phyloP scores from a whole-genome alignment of 768 basidiomycete species.

The Mycena crocata region DNA sequence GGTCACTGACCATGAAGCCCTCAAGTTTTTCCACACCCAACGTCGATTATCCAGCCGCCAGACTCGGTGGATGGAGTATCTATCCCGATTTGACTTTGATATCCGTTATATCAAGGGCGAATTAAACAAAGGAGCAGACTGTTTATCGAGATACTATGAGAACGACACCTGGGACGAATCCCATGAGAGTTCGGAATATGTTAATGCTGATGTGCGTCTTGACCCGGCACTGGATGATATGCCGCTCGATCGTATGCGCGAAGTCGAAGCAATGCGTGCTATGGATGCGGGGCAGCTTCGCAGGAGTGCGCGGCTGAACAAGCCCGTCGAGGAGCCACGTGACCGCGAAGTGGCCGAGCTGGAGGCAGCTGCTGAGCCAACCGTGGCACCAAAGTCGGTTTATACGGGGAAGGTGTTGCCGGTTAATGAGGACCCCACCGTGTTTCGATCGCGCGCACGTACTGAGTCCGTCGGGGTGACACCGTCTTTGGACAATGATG shows the following conservation, averaged over 20 bases:
- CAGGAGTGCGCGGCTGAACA: conserved; percentile 20
- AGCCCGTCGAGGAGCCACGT: conserved; percentile 20
- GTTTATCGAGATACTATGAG: conserved; percentile 46
- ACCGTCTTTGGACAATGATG: background rate
- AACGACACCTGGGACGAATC: conserved; percentile 29
- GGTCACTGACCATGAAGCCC: conserved; percentile 37
- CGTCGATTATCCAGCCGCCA: conserved; percentile 36
- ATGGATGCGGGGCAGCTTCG: conserved; percentile 7
- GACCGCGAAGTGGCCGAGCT: conserved; percentile 25
- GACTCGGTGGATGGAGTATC: conserved; percentile 46
- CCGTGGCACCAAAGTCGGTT: background rate
- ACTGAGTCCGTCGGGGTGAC: background rate
- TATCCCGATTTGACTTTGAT: conserved; percentile 41
- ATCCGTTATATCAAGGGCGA: conserved; percentile 41
- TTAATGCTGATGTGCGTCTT: conserved; percentile 34
- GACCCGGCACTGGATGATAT: conserved; percentile 38
- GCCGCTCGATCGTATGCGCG: conserved; percentile 24
- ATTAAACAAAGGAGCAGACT: too few species aligned
- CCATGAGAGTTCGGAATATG: conserved; percentile 34
- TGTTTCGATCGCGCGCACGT: background rate
- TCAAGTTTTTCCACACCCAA: conserved; percentile 32
- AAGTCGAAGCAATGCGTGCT: conserved; percentile 28
- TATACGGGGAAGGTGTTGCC: background rate
- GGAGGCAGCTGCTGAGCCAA: conserved; percentile 8
- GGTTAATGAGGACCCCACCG: background rate